phyloP scores from a whole-genome alignment of 495 filamentous ascomycete species.

The Penicillium herquei region DNA sequence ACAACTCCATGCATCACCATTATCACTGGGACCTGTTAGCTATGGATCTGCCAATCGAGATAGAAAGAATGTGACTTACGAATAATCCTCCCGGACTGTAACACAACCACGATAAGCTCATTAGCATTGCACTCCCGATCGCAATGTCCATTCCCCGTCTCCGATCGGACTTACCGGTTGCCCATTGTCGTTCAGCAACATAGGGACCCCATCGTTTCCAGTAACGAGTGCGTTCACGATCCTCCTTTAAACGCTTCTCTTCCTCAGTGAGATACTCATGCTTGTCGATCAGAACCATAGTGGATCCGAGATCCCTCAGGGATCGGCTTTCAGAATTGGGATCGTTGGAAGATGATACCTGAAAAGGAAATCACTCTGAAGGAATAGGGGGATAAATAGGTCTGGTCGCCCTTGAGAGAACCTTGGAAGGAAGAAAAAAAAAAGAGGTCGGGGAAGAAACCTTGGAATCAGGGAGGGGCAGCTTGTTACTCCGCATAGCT shows the following conservation, averaged over 20 bases:
- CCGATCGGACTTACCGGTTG: conserved; percentile 59
- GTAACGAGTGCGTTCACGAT: conserved; percentile 62
- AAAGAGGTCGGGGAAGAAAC: background rate
- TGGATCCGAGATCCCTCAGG: conserved; percentile 10
- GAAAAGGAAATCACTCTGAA: background rate
- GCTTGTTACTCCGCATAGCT: conserved; percentile 2
- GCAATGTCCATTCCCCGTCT: background rate
- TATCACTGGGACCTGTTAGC: conserved; percentile 40
- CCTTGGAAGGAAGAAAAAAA: background rate
- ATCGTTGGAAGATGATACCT: background rate
- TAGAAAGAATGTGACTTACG: conserved; percentile 46
- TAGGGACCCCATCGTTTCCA: conserved; percentile 92
- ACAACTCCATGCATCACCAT: conserved; percentile 97
- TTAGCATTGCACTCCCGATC: conserved; percentile 19
- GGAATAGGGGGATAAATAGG: background rate
- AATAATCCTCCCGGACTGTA: conserved; percentile 91
- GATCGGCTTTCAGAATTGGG: background rate
- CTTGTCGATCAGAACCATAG: conserved; percentile 85
- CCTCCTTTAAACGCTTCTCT: conserved; percentile 84
- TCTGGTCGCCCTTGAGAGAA: background rate
- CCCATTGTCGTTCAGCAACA: conserved; percentile 76
- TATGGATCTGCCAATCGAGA: background rate
- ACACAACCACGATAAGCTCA: conserved; percentile 16
- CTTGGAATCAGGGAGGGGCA: conserved; percentile 2
- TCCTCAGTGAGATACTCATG: conserved; percentile 82